Base-by-base conservation (phyloP, 2,329 filamentous ascomycete species). In the Alternaria gansuensis region DNA sequence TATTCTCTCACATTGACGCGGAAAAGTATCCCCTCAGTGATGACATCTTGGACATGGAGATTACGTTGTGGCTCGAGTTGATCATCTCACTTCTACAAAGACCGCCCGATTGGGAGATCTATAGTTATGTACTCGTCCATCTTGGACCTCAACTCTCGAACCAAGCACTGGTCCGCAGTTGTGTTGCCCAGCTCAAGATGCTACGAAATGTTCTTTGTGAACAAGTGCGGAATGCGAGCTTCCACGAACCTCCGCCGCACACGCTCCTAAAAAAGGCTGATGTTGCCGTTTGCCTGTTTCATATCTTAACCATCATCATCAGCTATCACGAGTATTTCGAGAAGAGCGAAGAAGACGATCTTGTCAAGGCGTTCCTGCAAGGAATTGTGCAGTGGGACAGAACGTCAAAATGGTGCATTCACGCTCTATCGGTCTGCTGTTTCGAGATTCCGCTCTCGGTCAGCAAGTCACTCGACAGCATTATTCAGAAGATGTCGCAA, bases 371-470 rank as follows among this genome's bases (percentile, higher is more conserved):
- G 0, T 97, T 99, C 73, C 87, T 96, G 66, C 85, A 90, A 55
- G 94, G 94, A 2, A 91, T 98, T 58, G 87, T 89, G 10, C 88
- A 88, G 2, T 93, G 90, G 85, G 93, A 97, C 70, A 87, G 90
- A 63, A 96, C 92, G 54, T 92, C 93, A 21, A 95, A 93, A 71
- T 91, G 88, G 62, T 99, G 95, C 77, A 97, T 99, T 52, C 94
- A 99, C 75, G 94, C 94, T 0, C 82, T 99, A 21, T 93, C 93
- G 0, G 90, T 99, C 60, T 98, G 94, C 80, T 97, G 93, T 75
- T 93, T 97, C 71, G 95, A 99, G 77, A 85, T 97, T 26, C 93
- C 95, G 3, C 84, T 90, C 17, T 94, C 94, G 11, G 91, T 93
- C 51, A 92, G 90, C 73, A 96, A 94, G 74, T 90, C 88, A 21